Conservation (phyloP, 345 rosid genomes). For the Litchi chinensis region DNA sequence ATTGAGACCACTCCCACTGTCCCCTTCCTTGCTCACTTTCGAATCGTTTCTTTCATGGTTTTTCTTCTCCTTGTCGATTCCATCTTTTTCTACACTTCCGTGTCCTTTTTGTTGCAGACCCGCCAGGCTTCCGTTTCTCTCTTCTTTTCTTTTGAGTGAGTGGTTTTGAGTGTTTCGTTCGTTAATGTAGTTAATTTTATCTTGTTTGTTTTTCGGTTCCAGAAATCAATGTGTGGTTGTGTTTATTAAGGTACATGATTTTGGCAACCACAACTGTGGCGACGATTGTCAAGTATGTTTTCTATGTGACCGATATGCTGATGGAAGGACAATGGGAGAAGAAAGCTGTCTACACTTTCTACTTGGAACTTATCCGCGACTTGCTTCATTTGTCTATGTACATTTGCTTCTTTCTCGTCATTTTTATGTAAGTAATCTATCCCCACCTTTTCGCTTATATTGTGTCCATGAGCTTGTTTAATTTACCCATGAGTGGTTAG, state of each 20-base stretch:
- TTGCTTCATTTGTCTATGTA: constrained; percentile 95
- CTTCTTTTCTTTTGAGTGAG: constrained; percentile 97
- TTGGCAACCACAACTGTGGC: constrained; percentile 88
- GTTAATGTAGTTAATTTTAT: neutral
- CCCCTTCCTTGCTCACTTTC: constrained; percentile 59
- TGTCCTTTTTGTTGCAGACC: constrained; percentile 60
- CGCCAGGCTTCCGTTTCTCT: constrained; percentile 84
- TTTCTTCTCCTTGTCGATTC: constrained; percentile 74
- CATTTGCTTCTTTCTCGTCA: constrained; percentile 93
- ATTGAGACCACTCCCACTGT: constrained; percentile 95
- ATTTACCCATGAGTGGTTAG: too few relatives aligned
- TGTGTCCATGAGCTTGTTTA: too few relatives aligned
- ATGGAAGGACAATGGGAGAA: constrained; percentile 99
- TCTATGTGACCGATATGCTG: constrained; percentile 87
- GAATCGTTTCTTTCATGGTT: constrained; percentile 80
- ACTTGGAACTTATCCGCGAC: constrained; percentile 91
- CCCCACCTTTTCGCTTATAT: neutral
- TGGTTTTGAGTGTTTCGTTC: constrained; percentile 8
- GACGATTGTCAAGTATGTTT: constrained; percentile 77
- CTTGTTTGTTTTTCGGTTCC: neutral
- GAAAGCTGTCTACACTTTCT: constrained; percentile 90
- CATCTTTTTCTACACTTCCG: constrained; percentile 60
- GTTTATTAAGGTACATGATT: constrained; percentile 83
- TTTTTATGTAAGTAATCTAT: constrained; percentile 75
- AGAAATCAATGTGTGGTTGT: constrained; percentile 1